Base-by-base conservation (phyloP, 2,329 filamentous ascomycete species). In the Fusarium papillatum region DNA sequence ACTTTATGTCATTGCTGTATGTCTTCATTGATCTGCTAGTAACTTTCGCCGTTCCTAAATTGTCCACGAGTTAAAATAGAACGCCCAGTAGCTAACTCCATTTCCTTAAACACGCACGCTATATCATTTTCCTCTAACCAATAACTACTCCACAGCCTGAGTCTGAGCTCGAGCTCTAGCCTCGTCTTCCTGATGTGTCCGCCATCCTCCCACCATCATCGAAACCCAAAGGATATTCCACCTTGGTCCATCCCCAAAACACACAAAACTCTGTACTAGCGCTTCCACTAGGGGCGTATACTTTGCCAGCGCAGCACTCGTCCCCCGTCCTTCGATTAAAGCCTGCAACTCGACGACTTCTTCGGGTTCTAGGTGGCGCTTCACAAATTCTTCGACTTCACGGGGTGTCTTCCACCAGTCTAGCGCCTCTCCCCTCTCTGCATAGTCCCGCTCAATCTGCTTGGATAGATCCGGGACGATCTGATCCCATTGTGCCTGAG, bases 211-310 rank as follows among this genome's bases (percentile, higher is more conserved):
- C 38, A 79, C 67, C 22, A 66, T 70, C 65, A 79, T 68, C 6
- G 75, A 72, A 31, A 78, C 70, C 31, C 72, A 77, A 5, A 79
- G 41, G 3, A 78, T 65, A 46, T 80, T 78, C 78, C 78, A 80
- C 31, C 78, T 67, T 24, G 78, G 78, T 1, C 78, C 78, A 66
- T 79, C 74, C 2, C 74, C 64, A 65, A 81, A 81, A 39, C 80
- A 80, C 31, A 80, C 79, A 60, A 78, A 79, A 10, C 71, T 76
- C 7, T 70, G 24, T 53, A 78, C 64, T 41, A 80, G 50, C 31
- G 68, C 61, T 31, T 80, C 72, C 5, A 80, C 68, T 48, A 80
- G 43, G 2, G 71, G 69, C 19, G 66, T 68, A 24, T 73, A 80
- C 55, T 62, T 74, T 26, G 14, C 31, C 29, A 76, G 9, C 4